phyloP scores from a whole-genome alignment of 148 eudicot genomes.

The Salicornia ramosissima region DNA sequence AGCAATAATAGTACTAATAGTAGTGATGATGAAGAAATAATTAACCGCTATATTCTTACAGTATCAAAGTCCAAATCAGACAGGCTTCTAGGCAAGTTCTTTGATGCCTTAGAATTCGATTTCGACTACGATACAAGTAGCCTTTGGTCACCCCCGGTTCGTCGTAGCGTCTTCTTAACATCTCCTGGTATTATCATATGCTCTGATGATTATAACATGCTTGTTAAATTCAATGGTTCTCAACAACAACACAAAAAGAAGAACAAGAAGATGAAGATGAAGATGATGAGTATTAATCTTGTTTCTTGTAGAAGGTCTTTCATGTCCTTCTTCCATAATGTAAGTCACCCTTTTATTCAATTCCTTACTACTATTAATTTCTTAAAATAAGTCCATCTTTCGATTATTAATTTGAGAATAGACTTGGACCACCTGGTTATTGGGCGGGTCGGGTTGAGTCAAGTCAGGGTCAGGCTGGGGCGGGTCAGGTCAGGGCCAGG shows the following conservation, averaged over 20 bases:
- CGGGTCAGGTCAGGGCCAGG: too few relatives aligned
- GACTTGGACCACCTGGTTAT: too few relatives aligned
- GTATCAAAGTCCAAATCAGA: conserved; percentile 53
- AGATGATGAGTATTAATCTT: background rate
- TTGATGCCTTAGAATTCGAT: conserved; percentile 57
- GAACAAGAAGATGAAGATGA: conserved; percentile 10
- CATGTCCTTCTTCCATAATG: conserved; percentile 22
- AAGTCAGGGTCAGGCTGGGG: too few relatives aligned
- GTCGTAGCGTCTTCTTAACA: conserved; percentile 34
- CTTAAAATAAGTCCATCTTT: too few relatives aligned
- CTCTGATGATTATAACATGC: conserved; percentile 18
- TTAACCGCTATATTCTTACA: conserved; percentile 21
- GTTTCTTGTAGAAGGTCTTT: conserved; percentile 14
- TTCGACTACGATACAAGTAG: conserved; percentile 49
- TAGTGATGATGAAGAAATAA: background rate
- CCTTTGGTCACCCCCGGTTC: conserved; percentile 57
- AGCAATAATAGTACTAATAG: background rate
- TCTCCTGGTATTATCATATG: conserved; percentile 32
- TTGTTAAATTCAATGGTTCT: conserved; percentile 3
- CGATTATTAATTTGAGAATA: too few relatives aligned
- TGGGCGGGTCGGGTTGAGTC: too few relatives aligned
- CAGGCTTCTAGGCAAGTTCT: conserved; percentile 51
- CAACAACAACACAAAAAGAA: conserved; percentile 25
- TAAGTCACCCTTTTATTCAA: conserved; percentile 2
- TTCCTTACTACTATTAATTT: background rate